A percentile compares a stretch with the other conserved stretches of the same genome.
These are phyloP conservation scores for Pythium chondricola DNA, from an alignment of 352 stramenopile genomes.

Conservation along the genomic window DNA sequence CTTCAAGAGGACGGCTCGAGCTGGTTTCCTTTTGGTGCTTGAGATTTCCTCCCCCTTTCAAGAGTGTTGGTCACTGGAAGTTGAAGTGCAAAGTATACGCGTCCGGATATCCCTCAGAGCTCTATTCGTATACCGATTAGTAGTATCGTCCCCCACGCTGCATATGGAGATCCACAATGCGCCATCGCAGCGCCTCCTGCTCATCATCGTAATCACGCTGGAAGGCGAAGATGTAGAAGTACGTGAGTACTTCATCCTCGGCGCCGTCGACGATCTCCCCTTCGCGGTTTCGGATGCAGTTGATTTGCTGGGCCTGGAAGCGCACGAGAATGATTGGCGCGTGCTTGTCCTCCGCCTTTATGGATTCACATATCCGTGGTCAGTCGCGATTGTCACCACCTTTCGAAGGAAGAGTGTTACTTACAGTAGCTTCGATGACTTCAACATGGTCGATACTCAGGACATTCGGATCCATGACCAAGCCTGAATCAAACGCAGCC, in stretches of 20 bases:
- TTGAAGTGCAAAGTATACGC: conserved; percentile 20
- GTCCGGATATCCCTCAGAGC: conserved; percentile 11
- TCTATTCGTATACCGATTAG: conserved; percentile 32
- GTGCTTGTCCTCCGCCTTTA: conserved; percentile 42
- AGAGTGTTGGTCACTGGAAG: conserved; percentile 19
- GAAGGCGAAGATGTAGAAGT: conserved; percentile 98
- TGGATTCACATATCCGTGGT: not conserved
- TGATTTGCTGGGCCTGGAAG: conserved; percentile 99
- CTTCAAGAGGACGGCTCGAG: too few species aligned
- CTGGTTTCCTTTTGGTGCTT: not conserved
- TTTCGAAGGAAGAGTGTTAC: too few species aligned
- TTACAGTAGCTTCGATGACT: conserved; percentile 91
- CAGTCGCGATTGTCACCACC: too few species aligned
- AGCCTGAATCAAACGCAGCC: conserved; percentile 21
- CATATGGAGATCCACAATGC: conserved; percentile 85
- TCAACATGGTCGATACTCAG: conserved; percentile 96
- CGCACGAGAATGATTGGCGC: conserved; percentile 95
- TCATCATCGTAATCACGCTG: conserved; percentile 97
- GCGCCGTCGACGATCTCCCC: conserved; percentile 95
- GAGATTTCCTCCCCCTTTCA: conserved; percentile 1
- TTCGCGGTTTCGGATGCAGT: conserved; percentile 97
- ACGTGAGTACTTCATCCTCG: conserved; percentile 95
- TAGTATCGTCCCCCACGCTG: conserved; percentile 75
- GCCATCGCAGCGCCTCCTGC: conserved; percentile 74
- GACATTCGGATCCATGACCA: conserved; percentile 93